Base-by-base conservation (phyloP, 1,284 basidiomycete genomes). In the Anthracocystis walkeri region DNA sequence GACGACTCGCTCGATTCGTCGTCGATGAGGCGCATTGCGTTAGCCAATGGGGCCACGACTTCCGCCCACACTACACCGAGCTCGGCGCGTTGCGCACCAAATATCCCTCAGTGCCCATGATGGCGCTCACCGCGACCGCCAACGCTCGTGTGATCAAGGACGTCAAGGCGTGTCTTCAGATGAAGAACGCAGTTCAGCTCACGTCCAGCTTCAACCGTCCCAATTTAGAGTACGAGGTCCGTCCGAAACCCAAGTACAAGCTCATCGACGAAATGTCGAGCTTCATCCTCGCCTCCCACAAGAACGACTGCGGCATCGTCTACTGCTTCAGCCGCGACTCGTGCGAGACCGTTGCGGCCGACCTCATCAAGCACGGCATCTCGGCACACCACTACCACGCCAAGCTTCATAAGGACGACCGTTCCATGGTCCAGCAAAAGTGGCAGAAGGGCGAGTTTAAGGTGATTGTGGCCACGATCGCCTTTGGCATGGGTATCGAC, bases 21-120 rank as follows among this genome's bases (percentile, higher is more conserved):
- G 89, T 98, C 58, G 97, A 99, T 82, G 96, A 99, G 83, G 96
- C 95, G 1, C 97, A 99, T 84, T 95, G 94, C 84, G 93, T 98
- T 40, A 88, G 87, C 67, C 87, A 90, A 18, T 94, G 92, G 93
- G 93, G 93, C 6, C 90, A 92, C 78, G 91, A 93, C 79, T 95
- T 95, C 81, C 90, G 93, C 4, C 84, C 82, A 4, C 85, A 87
- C 77, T 87, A 87, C 81, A 86, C 86, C 60, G 77, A 85, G 63
- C 87, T 99, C 27, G 89, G 90, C 18, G 84, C 88, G 14, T 87
- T 98, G 44, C 91, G 94, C 33, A 85, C 88, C 21, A 88, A 89
- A 12, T 98, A 90, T 85, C 92, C 93, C 0, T 84, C 87, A 3
- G 89, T 95, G 1, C 96, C 96, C 0, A 92, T 99, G 81, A 97